Evolutionary conservation across 768 basidiomycete genomes (phyloP).

Genomic region (Trametes cingulata): DNA sequence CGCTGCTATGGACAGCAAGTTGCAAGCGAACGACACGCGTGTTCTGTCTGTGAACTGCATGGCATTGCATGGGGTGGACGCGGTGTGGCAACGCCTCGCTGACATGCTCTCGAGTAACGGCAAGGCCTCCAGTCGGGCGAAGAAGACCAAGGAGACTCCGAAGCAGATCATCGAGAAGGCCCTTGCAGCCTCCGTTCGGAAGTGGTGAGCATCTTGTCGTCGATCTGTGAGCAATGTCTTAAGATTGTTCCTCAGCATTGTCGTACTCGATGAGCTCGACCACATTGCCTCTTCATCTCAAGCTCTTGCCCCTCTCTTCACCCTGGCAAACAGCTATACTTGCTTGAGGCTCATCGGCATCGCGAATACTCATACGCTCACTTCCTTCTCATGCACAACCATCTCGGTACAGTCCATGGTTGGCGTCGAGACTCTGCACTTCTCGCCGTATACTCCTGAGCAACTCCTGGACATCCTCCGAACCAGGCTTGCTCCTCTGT

Average conservation of each 20-base stretch:
- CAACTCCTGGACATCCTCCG: conserved; percentile 72
- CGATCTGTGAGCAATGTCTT: conserved; percentile 17
- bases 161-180: conserved; percentile 43
- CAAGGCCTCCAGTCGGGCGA: conserved; percentile 41
- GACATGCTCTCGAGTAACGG: conserved; percentile 49
- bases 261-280: conserved; percentile 87
- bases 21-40: conserved; percentile 46
- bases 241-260: conserved; percentile 46
- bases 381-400: conserved; percentile 47
- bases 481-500: conserved; percentile 59
- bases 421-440: conserved; percentile 67
- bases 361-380: conserved; percentile 87
- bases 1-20: conserved; percentile 36
- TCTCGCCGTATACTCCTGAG: conserved; percentile 72
- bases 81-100: conserved; percentile 67
- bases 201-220: conserved; percentile 46
- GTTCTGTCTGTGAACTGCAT: conserved; percentile 68
- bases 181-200: conserved; percentile 44
- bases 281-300: conserved; percentile 68
- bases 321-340: conserved; percentile 57
- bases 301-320: conserved; percentile 63
- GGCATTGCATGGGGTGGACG: conserved; percentile 66
- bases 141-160: conserved; percentile 44
- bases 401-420: conserved; percentile 33
- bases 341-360: conserved; percentile 77